These are phyloP conservation scores for Cordyceps cicadae DNA, from an alignment of 2,329 filamentous ascomycete genomes.

Conservation along the genomic window DNA sequence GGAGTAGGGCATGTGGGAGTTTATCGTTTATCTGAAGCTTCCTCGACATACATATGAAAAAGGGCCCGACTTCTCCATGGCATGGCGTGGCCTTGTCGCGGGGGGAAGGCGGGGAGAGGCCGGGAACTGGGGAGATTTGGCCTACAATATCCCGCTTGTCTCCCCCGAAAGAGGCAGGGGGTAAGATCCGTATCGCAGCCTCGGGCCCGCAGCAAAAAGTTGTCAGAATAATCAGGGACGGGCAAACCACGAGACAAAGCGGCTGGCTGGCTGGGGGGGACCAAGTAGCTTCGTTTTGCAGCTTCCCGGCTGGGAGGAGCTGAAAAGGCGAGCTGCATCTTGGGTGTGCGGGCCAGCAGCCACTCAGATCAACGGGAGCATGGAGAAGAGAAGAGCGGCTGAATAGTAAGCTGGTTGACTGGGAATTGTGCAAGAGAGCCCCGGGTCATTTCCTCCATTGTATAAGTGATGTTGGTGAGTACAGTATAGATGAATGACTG, in stretches of 20 bases:
- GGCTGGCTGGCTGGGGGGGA: not conserved
- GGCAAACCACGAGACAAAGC: too few species aligned
- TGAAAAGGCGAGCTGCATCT: conserved; percentile 8
- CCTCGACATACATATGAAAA: not conserved
- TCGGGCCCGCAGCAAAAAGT: not conserved
- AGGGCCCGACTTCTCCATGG: not conserved
- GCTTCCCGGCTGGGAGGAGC: not conserved
- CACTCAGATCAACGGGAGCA: not conserved
- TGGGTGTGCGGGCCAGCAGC: not conserved
- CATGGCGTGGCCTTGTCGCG: not conserved
- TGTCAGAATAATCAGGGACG: too few species aligned
- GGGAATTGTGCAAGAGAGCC: not conserved
- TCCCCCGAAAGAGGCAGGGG: not conserved
- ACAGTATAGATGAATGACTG: not conserved
- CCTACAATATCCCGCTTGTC: not conserved
- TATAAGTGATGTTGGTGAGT: not conserved
- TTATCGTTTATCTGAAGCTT: too few species aligned
- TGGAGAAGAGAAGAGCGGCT: not conserved
- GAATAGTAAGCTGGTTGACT: not conserved
- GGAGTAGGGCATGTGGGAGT: too few species aligned
- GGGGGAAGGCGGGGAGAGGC: not conserved
- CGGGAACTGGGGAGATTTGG: not conserved
- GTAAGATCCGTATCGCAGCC: not conserved
- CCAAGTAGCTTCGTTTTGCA: not conserved
- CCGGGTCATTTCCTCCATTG: not conserved